Evolutionary conservation across 2,329 filamentous ascomycete genomes (phyloP).

Genomic region (Stemphylium lycopersici): DNA sequence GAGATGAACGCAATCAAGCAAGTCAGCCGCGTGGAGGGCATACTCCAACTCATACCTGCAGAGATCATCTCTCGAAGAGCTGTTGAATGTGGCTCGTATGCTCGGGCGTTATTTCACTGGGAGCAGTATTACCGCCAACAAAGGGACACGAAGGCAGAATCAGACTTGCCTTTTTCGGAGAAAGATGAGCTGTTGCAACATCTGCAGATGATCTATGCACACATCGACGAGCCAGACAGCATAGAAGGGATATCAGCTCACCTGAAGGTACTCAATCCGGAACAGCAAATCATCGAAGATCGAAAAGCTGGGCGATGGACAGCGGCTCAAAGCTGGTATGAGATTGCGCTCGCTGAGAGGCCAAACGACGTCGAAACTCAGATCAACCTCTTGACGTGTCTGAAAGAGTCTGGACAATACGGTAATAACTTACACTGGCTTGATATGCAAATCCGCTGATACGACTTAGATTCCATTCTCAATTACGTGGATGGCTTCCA

Average conservation of each 20-base stretch:
- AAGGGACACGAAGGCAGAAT: slow-evolving; percentile 49
- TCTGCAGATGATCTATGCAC: slow-evolving; percentile 91
- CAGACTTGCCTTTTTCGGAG: slow-evolving; percentile 59
- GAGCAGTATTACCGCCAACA: slow-evolving; percentile 82
- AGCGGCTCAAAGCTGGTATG: slow-evolving; percentile 96
- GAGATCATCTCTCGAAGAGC: slow-evolving; percentile 80
- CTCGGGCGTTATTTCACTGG: slow-evolving; percentile 90
- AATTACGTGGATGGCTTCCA: slow-evolving; percentile 84
- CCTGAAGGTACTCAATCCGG: slow-evolving; percentile 83
- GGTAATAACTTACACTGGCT: slow-evolving; percentile 58
- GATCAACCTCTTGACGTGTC: slow-evolving; percentile 80
- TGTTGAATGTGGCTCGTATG: slow-evolving; percentile 92
- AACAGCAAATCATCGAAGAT: slow-evolving; percentile 92
- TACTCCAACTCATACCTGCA: slow-evolving; percentile 72
- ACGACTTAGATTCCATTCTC: slow-evolving; percentile 72
- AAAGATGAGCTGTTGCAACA: slow-evolving; percentile 72
- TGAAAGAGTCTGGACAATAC: slow-evolving; percentile 95
- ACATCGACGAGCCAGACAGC: slow-evolving; percentile 97
- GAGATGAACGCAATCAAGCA: slow-evolving; percentile 60
- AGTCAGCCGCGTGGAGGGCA: slow-evolving; percentile 71
- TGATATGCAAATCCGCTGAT: slow-evolving; percentile 24
- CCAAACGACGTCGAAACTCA: slow-evolving; percentile 80
- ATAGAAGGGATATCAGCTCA: slow-evolving; percentile 93
- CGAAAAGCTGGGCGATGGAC: slow-evolving; percentile 92
- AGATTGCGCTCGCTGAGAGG: slow-evolving; percentile 81